A percentile compares a stretch with the other conserved stretches of the same genome.
Conservation (phyloP, 805 yeast species). For the Zygosaccharomyces bailii region DNA sequence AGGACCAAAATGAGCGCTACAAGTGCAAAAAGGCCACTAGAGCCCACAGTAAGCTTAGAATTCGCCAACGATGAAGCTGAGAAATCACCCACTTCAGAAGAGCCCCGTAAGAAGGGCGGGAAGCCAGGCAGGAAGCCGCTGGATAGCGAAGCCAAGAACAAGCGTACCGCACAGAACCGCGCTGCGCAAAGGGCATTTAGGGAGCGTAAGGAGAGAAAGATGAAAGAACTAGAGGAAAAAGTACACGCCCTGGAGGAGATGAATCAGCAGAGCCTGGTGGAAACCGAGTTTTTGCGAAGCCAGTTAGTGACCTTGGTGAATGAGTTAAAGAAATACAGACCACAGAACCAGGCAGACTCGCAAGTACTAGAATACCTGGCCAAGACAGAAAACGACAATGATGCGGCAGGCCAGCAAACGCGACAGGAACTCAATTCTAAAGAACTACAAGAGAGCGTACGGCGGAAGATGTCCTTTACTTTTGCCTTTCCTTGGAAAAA, state of each 20-base stretch:
- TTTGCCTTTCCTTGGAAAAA: slow-evolving; percentile 54
- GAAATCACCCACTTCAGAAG: slow-evolving; percentile 4
- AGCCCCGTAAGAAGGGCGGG: slow-evolving; percentile 27
- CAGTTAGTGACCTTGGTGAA: slow-evolving; percentile 72
- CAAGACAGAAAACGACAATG: slow-evolving; percentile 13
- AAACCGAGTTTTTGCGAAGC: slow-evolving; percentile 66
- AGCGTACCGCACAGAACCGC: slow-evolving; percentile 93
- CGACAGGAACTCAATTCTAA: slow-evolving; percentile 2
- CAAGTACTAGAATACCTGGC: slow-evolving; percentile 22
- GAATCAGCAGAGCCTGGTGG: slow-evolving; percentile 63
- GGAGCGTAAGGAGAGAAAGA: slow-evolving; percentile 84
- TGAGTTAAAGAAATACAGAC: slow-evolving; percentile 64
- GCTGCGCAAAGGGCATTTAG: slow-evolving; percentile 98
- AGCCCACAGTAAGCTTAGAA: slow-evolving; percentile 5
- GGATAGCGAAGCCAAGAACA: slow-evolving; percentile 74
- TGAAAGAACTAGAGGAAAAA: slow-evolving; percentile 80
- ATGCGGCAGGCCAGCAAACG: background rate
- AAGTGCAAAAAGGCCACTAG: slow-evolving; percentile 21
- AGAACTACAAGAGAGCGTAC: slow-evolving; percentile 18
- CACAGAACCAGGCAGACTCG: slow-evolving; percentile 32
- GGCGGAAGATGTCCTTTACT: slow-evolving; percentile 37
- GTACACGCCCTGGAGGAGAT: slow-evolving; percentile 70
- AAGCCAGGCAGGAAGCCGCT: slow-evolving; percentile 84
- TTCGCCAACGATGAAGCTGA: slow-evolving; percentile 4
- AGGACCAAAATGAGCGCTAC: slow-evolving; percentile 14